Evolutionary conservation across 495 filamentous ascomycete genomes (phyloP), one percentile per base, ranked within the genome.

Genomic region (Geoglossum glabrum): DNA sequence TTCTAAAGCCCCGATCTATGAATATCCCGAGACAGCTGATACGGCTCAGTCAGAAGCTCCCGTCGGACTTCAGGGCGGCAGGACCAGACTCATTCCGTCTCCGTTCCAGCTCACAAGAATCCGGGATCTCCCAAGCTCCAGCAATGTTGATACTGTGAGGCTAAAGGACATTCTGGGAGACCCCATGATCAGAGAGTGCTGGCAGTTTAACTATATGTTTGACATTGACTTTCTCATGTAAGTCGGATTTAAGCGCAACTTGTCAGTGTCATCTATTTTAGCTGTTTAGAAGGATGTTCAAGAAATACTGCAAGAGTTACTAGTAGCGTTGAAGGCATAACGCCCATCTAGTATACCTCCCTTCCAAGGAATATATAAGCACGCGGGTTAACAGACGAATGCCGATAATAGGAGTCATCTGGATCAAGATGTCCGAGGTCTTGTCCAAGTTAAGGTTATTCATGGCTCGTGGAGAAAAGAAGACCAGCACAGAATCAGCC

Each of bases 391-490:
- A 28, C 26, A 7, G 54, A 58, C 9, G 21, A 13, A 23, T 58
- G 34, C 28, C 25, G 19, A 7, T 21, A 30, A 17, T 50, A 71
- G 69, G 65, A 58, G 54, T 9, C 57, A 77, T 10, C 83, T 95
- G 61, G 85, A 94, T 59, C 65, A 73, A 6, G 87, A 92, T 70
- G 77, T 83, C 10, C 73, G 76, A 23, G 63, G 71, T 47, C 60
- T 83, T 0, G 79, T 90, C 11, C 72, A 79, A 52, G 77, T 94
- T 9, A 82, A 85, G 61, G 72, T 95, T 30, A 76, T 95, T 13
- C 89, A 95, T 71, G 90, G 89, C 1, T 90, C 84, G 52, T 95
- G 89, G 88, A 86, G 83, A 69, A 75, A 66, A 58, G 85, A 90
- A 25, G 82, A 87, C 64, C 61, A 67, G 1, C 79, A 78, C 64